These are phyloP conservation scores for Amphibolis antarctica DNA, from an alignment of 106 monocot genomes.

Conservation along the genomic window DNA sequence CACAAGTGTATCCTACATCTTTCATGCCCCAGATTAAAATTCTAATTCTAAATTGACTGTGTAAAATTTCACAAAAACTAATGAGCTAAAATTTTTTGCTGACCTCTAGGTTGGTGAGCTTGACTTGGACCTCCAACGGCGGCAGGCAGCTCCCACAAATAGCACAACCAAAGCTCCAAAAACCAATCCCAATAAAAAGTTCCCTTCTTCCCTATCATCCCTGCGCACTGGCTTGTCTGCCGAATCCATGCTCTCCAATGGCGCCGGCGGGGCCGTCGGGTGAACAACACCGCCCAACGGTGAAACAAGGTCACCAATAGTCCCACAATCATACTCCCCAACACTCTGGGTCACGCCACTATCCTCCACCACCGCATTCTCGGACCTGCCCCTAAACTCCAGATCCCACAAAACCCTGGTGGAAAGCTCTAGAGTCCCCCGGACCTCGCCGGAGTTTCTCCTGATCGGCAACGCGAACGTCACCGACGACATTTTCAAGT, in stretches of 20 bases:
- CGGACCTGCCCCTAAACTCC: neutral
- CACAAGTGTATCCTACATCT: too few relatives aligned
- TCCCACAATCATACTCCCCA: neutral
- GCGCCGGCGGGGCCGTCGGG: neutral
- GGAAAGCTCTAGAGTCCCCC: conserved; percentile 5
- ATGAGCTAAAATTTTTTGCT: too few relatives aligned
- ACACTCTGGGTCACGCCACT: neutral
- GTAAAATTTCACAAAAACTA: too few relatives aligned
- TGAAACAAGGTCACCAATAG: neutral
- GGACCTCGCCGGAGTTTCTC: conserved; percentile 4
- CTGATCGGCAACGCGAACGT: conserved; percentile 8
- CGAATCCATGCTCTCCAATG: neutral
- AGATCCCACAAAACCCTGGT: conserved; percentile 19
- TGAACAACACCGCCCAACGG: neutral
- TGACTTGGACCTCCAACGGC: neutral
- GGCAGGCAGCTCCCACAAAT: neutral
- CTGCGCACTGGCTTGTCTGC: neutral
- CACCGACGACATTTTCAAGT: neutral
- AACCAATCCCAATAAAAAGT: neutral
- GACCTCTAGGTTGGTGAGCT: neutral
- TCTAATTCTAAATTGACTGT: too few relatives aligned
- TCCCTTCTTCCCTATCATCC: neutral
- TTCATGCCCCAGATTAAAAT: too few relatives aligned
- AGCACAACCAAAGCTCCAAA: conserved; percentile 2
- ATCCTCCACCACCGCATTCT: neutral